Base-by-base conservation (phyloP, 2,329 filamentous ascomycete genomes). In the Hypoxylon sp. region DNA sequence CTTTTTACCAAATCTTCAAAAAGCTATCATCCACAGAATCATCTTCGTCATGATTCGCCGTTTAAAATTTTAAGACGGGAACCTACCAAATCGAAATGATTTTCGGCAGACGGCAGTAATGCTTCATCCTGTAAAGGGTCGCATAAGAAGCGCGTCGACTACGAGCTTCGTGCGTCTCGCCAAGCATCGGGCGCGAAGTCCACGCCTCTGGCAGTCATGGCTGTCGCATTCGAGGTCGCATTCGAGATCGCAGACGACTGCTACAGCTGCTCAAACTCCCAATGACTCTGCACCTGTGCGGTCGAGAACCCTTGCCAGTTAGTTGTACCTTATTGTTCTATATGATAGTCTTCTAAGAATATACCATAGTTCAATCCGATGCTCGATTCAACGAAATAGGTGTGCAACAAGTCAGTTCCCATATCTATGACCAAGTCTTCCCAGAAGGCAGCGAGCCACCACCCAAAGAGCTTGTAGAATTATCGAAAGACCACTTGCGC, bases 311-410 rank as follows among this genome's bases (percentile, higher is more conserved):
- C 78, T 87, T 66, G 80, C 83, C 37, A 71, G 84, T 86, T 75
- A 77, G 83, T 76, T 48, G 66, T 8, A 46, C 29, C 29, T 31
- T 67, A 19, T 44, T 4, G 47, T 24, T 29, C 53, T 66, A 44
- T 59, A 48, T 22, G 14, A 59, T 37, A 42, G n/a, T 37, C 5
- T 44, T 64, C 69, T 73, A 65, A 74, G 66, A 65, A 51, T 24
- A 67, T 19, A 46, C 60, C 22, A 44, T 69, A 85, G 83, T 87
- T 31, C 76, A 81, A 0, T 86, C 87, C 5, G 81, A 86, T 63
- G 85, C 93, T 53, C 90, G 96, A 72, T 93, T 92, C 83, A 99
- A 97, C 81, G 92, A 97, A 73, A 94, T 99, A 74, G 94, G 93
- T 59, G 93, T 99, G 42, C 96, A 99, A 81, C 95, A 98, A 76